Base-by-base conservation (phyloP, 2,329 filamentous ascomycete genomes). In the Chalaropsis thielavioides region DNA sequence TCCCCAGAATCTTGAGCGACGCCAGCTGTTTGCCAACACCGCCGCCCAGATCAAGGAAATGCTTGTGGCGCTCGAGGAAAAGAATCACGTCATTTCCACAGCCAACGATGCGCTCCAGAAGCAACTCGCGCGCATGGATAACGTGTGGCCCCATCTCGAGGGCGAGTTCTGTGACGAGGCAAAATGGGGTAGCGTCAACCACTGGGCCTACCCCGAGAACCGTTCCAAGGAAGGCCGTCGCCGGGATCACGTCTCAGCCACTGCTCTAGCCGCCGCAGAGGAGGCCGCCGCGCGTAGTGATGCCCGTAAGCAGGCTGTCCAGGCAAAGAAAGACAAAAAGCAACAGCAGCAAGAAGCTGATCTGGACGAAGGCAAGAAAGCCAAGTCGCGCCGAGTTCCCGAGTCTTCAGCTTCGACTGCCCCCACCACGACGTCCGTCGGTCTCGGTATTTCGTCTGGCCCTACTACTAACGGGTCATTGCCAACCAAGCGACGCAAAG, bases 121-220 rank as follows among this genome's bases (percentile, higher is more conserved):
- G 72, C 91, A 96, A 72, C 81, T 96, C 43, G 78, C 83, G 67
- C 89, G 95, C 63, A 85, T 96, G 72, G 89, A 96, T 72, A 87
- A 89, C 70, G 87, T 95, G 40, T 95, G 89, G 81, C 87, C 90
- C 22, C 86, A 92, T 75, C 83, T 97, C 66, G 88, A 95, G 69
- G 80, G 81, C 67, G 94, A 99, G 74, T 90, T 99, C 72, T 95
- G 90, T 75, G 91, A 96, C 68, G 91, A 97, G 75, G 90, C 94
- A 64, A 90, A 95, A 75, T 87, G 91, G 77, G 94, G 95, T 62
- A 97, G 91, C 75, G 82, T 85, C 67, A 89, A 85, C 63, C 94
- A 99, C 74, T 99, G 94, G 94, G 94, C 92, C 61, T 97, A 97
- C 73, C 88, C 89, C 22, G 89, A 92, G 70, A 90, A 90, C 72